Evolutionary conservation across 2,329 filamentous ascomycete genomes (phyloP), one percentile per base, ranked within the genome.

Genomic region (Ophiostoma sp.): DNA sequence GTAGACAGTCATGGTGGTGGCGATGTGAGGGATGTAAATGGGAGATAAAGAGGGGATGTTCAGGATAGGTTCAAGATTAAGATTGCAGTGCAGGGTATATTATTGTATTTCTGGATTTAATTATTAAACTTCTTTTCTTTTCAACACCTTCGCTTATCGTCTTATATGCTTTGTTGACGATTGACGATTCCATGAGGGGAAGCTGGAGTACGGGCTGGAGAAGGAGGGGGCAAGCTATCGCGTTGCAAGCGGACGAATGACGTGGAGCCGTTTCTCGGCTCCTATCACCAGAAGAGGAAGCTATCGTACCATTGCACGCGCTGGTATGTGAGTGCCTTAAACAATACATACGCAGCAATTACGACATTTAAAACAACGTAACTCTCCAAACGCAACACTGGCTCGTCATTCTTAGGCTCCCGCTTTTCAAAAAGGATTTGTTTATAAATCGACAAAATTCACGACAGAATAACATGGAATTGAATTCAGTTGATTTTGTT

Each of bases 1-100:
- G 63, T 76, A 77, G 68, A 76, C 71, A 3, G 77, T 75, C 78
- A 77, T 78, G 66, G 4, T 61, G 17, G 42, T 2, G 33, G 55
- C 19, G 48, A 33, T 42, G 59, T 25, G 19, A 4, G 36, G 7
- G 15, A 31, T 12, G 31, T 15, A 45, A 31, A 55, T 55, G 25
- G 25, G 28, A 19, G n/a, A 25, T n/a, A 11, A 11, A 25, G 52
- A 2, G 55, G 11, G 39, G 5, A 8, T 42, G 39, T 42, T 42
- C 12, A 42, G 11, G 39, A 42, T 42, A 8, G 2, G 39, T 42
- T 42, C 33, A 36, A 36, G 11, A 8, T 59, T n/a, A 28, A 31
- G 28, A 33, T n/a, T 55, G 50, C n/a, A 25, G 25, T 59, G 15
- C 11, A 19, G 57, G 6, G 31, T 7, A 17, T n/a, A n/a, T n/a